A percentile compares a stretch with the other conserved stretches of the same genome.
Evolutionary conservation across 805 yeast genomes (phyloP).

Genomic region (Peterozyma toletana): DNA sequence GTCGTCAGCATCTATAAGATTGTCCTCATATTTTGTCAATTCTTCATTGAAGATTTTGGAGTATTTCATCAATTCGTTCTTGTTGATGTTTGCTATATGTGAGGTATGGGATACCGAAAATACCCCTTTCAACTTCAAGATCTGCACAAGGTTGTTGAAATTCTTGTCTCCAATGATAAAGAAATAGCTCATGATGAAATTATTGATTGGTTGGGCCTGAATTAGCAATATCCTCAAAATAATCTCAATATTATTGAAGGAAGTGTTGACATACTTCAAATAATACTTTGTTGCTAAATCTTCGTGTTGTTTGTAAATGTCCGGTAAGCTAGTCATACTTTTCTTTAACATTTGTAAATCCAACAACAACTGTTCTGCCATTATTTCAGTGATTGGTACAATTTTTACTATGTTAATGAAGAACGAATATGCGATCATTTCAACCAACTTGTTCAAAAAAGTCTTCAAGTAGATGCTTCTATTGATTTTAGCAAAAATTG

Average conservation of each 20-base stretch:
- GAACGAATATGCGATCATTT: conserved; percentile 49
- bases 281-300: conserved; percentile 20
- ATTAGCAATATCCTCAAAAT: conserved; percentile 65
- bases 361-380: conserved; percentile 73
- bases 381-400: conserved; percentile 61
- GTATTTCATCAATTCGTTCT: conserved; percentile 27
- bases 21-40: conserved; percentile 25
- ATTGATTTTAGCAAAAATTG: conserved; percentile 51
- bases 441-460: conserved; percentile 71
- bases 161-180: conserved; percentile 59
- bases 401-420: conserved; percentile 49
- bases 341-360: conserved; percentile 65
- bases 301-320: conserved; percentile 30
- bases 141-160: conserved; percentile 53
- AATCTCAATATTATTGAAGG: conserved; percentile 36
- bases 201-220: conserved; percentile 56
- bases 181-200: conserved; percentile 59
- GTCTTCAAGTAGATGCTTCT: conserved; percentile 68
- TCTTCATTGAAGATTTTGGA: conserved; percentile 31
- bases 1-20: conserved; percentile 11
- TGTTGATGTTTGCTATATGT: conserved; percentile 13
- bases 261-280: conserved; percentile 17
- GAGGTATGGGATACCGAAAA: conserved; percentile 22
- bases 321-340: conserved; percentile 40
- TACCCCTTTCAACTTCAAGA: conserved; percentile 58